phyloP scores from a whole-genome alignment of 805 yeast species.

The Nakazawaea anatomiae region DNA sequence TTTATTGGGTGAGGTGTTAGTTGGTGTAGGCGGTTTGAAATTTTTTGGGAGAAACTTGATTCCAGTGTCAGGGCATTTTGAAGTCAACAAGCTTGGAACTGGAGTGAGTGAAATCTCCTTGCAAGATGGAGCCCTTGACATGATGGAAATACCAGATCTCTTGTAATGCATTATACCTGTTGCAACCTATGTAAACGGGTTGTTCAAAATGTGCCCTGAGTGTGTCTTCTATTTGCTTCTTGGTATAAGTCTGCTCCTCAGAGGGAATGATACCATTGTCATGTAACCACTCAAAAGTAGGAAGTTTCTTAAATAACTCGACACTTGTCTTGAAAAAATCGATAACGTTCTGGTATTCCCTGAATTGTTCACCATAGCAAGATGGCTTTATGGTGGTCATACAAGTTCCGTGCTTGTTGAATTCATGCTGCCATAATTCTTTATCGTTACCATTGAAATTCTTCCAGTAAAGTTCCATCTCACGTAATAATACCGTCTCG shows the following conservation, averaged over 20 bases:
- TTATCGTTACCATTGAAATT: constrained; percentile 65
- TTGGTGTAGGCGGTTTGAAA: constrained; percentile 23
- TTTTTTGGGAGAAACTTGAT: constrained; percentile 69
- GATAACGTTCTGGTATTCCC: constrained; percentile 42
- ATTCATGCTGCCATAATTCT: constrained; percentile 83
- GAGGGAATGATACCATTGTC: constrained; percentile 71
- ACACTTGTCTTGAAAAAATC: constrained; percentile 66
- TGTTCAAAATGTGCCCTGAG: constrained; percentile 45
- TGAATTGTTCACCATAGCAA: constrained; percentile 48
- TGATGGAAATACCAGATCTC: constrained; percentile 81
- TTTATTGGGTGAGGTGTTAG: constrained; percentile 18
- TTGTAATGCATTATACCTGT: constrained; percentile 42
- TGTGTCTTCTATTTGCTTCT: constrained; percentile 47
- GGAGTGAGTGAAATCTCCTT: constrained; percentile 58
- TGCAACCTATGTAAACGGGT: constrained; percentile 58
- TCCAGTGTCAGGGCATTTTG: constrained; percentile 65
- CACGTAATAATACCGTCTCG: constrained; percentile 46
- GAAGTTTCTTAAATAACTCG: constrained; percentile 48
- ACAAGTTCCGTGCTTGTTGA: constrained; percentile 92
- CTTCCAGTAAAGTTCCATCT: constrained; percentile 66
- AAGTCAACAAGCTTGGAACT: constrained; percentile 48
- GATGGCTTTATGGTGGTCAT: constrained; percentile 69
- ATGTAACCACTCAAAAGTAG: constrained; percentile 63
- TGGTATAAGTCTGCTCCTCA: constrained; percentile 46
- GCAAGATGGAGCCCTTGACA: constrained; percentile 64